phyloP scores from a whole-genome alignment of 2,329 filamentous ascomycete genomes.

The Alternaria consortialis region DNA sequence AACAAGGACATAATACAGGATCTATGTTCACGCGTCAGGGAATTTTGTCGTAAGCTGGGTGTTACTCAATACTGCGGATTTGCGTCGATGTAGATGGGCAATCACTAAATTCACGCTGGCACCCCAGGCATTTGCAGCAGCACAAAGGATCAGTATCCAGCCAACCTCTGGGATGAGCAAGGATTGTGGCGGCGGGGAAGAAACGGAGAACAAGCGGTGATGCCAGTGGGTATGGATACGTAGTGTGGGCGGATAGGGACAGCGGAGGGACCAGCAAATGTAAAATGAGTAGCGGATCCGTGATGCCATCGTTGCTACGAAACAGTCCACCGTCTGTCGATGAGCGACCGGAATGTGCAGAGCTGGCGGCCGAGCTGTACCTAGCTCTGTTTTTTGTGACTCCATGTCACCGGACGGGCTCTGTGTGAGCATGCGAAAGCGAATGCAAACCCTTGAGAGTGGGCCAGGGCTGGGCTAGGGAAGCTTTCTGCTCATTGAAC shows the following conservation, averaged over 20 bases:
- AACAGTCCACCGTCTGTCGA: constrained; percentile 36
- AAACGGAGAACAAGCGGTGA: constrained; percentile 51
- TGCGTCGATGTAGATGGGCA: too few relatives aligned
- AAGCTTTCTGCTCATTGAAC: constrained; percentile 38
- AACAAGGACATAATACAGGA: constrained; percentile 67
- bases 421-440: constrained; percentile 24
- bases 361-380: constrained; percentile 39
- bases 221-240: constrained; percentile 49
- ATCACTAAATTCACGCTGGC: too few relatives aligned
- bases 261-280: constrained; percentile 48
- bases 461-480: constrained; percentile 44
- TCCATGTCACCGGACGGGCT: constrained; percentile 39
- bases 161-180: constrained; percentile 37
- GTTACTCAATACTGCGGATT: too few relatives aligned
- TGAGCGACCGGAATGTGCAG: constrained; percentile 39
- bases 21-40: constrained; percentile 40
- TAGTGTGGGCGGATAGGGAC: constrained; percentile 49
- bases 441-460: constrained; percentile 44
- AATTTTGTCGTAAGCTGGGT: too few relatives aligned
- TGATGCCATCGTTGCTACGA: constrained; percentile 37
- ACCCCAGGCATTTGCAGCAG: too few relatives aligned
- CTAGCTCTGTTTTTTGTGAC: constrained; percentile 36
- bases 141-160: too few relatives aligned
- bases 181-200: constrained; percentile 50
- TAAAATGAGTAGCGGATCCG: constrained; percentile 40